Evolutionary conservation across 1,284 basidiomycete genomes (phyloP).

Genomic region (Trametes polyzona): DNA sequence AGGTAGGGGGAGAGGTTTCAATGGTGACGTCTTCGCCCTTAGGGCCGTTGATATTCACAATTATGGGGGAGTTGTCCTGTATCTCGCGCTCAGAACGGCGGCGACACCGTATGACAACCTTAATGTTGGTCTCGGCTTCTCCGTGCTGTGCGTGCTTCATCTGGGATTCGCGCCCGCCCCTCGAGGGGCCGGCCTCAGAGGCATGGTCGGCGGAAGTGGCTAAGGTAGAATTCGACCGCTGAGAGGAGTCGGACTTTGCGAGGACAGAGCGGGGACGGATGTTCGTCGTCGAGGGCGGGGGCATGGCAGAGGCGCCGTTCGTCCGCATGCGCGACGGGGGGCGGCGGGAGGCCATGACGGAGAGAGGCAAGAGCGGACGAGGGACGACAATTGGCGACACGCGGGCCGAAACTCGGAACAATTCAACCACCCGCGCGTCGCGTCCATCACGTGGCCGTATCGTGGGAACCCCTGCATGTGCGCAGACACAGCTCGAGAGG

Average conservation of each 20-base stretch:
- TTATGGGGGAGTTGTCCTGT: constrained; percentile 80
- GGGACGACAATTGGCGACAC: constrained; percentile 7
- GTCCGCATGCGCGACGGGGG: constrained; percentile 43
- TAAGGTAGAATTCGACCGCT: constrained; percentile 35
- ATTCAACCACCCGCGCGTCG: constrained; percentile 28
- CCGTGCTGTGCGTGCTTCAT: constrained; percentile 35
- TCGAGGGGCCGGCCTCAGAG: constrained; percentile 26
- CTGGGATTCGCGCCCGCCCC: constrained; percentile 6
- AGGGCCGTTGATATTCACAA: constrained; percentile 76
- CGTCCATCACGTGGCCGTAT: constrained; percentile 33
- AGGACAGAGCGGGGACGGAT: constrained; percentile 36
- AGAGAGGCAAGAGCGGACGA: constrained; percentile 5
- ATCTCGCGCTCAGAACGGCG: constrained; percentile 83
- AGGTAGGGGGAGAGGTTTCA: constrained; percentile 69
- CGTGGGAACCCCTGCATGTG: constrained; percentile 26
- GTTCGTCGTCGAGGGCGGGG: constrained; percentile 33
- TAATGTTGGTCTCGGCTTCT: constrained; percentile 75
- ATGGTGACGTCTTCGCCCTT: constrained; percentile 78
- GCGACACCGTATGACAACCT: constrained; percentile 90
- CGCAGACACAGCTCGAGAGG: too few species aligned
- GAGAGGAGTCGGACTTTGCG: constrained; percentile 36
- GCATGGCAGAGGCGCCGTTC: constrained; percentile 36
- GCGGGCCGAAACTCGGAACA: constrained; percentile 1
- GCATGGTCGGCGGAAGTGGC: constrained; percentile 33
- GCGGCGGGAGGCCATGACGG: constrained; percentile 55